phyloP scores from a whole-genome alignment of 768 basidiomycete genomes.

The Naganishia randhawae region DNA sequence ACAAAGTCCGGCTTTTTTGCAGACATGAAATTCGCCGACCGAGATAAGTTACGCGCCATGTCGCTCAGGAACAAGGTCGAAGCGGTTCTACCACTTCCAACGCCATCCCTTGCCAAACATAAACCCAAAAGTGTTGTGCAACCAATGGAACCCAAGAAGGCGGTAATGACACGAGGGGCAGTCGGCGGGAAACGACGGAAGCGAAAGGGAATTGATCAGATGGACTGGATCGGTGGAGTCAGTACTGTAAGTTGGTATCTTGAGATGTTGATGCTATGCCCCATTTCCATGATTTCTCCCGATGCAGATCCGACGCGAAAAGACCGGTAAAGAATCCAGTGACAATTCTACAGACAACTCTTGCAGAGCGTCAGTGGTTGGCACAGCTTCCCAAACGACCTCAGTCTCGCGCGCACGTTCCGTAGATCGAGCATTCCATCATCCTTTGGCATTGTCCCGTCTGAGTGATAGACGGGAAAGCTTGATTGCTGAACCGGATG shows the following conservation, averaged over 20 bases:
- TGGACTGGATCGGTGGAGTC: conserved; percentile 49
- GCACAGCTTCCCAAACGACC: conserved; percentile 7
- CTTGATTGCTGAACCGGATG: conserved; percentile 1
- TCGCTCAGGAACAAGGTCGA: conserved; percentile 15
- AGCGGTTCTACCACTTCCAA: neutral
- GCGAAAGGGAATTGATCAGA: conserved; percentile 33
- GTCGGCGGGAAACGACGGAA: conserved; percentile 33
- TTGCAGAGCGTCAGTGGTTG: conserved; percentile 16
- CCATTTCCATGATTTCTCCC: conserved; percentile 32
- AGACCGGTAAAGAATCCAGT: conserved; percentile 30
- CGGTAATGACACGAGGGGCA: conserved; percentile 48
- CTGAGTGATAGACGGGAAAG: conserved; percentile 19
- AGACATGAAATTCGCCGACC: conserved; percentile 12
- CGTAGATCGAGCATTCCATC: conserved; percentile 15
- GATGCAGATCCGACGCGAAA: conserved; percentile 21
- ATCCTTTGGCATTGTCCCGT: conserved; percentile 6
- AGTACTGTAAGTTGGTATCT: conserved; percentile 26
- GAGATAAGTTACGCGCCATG: conserved; percentile 5
- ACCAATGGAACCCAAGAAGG: conserved; percentile 26
- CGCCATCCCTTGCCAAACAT: conserved; percentile 24
- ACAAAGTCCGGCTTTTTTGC: conserved; percentile 13
- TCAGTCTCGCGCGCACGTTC: conserved; percentile 23
- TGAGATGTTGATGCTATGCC: conserved; percentile 26
- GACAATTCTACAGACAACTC: conserved; percentile 24
- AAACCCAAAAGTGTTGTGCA: conserved; percentile 5